A percentile compares a stretch with the other conserved stretches of the same genome.
Evolutionary conservation across 352 stramenopile species (phyloP).

Genomic region (Blastocystis hominis): DNA sequence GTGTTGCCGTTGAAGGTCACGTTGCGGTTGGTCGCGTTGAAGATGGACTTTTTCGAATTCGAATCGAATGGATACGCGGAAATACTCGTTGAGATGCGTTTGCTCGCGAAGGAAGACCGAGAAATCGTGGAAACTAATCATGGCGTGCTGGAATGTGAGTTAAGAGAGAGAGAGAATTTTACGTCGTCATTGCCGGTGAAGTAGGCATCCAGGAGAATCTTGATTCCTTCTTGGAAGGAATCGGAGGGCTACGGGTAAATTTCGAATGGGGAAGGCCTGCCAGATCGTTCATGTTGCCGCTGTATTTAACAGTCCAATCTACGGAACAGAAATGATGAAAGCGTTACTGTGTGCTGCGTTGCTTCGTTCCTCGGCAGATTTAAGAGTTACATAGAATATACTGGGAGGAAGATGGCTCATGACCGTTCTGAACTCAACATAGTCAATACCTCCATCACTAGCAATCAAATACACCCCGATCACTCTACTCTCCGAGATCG

Average conservation of each 20-base stretch:
- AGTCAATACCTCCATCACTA: slow-evolving; percentile 53
- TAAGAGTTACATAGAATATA: slow-evolving; percentile 40
- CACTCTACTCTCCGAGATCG: neutral
- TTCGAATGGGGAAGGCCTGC: neutral
- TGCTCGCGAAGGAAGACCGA: slow-evolving; percentile 47
- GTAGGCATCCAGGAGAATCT: slow-evolving; percentile 41
- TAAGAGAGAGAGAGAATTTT: neutral
- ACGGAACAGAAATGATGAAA: neutral
- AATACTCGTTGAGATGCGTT: slow-evolving; percentile 23
- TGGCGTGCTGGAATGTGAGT: neutral
- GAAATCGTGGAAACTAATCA: slow-evolving; percentile 51
- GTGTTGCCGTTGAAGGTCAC: slow-evolving; percentile 48
- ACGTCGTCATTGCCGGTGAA: slow-evolving; percentile 34
- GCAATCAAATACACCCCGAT: neutral
- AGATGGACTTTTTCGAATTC: neutral
- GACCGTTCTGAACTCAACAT: slow-evolving; percentile 28
- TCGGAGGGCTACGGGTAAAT: slow-evolving; percentile 16
- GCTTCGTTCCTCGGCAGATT: slow-evolving; percentile 24
- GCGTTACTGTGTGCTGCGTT: slow-evolving; percentile 1
- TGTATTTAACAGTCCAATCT: slow-evolving; percentile 47
- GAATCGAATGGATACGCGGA: neutral
- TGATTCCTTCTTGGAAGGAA: slow-evolving; percentile 30
- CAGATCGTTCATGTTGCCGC: slow-evolving; percentile 38
- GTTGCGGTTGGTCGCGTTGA: slow-evolving; percentile 33
- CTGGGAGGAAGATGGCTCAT: slow-evolving; percentile 57